Conservation (phyloP, 345 rosid genomes). For the Heritiera fomes region DNA sequence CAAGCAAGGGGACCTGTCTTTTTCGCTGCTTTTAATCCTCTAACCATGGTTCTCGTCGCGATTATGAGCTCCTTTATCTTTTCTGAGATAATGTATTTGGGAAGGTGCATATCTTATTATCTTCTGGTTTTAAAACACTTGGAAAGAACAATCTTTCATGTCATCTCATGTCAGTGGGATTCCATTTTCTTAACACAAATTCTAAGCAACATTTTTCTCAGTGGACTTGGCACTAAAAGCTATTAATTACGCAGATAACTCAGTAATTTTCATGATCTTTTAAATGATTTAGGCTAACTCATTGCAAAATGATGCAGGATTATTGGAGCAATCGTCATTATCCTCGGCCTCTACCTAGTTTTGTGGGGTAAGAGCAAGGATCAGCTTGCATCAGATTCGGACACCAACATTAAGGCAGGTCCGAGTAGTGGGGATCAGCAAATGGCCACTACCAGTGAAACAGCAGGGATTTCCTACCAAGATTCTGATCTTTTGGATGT, state of each 20-base stretch:
- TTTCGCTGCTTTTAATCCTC: constrained; percentile 51
- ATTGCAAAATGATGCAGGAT: neutral
- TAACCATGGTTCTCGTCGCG: constrained; percentile 49
- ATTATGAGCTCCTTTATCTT: constrained; percentile 48
- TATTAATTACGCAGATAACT: neutral
- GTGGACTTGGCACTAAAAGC: neutral
- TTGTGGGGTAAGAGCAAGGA: constrained; percentile 23
- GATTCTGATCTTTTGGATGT: neutral
- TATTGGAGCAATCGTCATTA: constrained; percentile 10
- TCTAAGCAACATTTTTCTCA: neutral
- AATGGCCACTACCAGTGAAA: neutral
- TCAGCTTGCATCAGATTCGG: neutral
- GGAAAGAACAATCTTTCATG: neutral
- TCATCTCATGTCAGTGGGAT: neutral
- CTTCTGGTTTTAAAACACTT: neutral
- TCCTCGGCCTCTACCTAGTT: constrained; percentile 15
- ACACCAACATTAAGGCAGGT: neutral
- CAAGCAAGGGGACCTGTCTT: constrained; percentile 60
- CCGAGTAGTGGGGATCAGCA: neutral
- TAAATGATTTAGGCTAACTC: neutral
- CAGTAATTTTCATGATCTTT: neutral
- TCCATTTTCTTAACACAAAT: neutral
- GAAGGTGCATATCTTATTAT: constrained; percentile 37
- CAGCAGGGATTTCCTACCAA: neutral
- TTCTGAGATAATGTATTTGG: constrained; percentile 38